These are phyloP conservation scores for Seiridium unicorne DNA, from an alignment of 2,329 filamentous ascomycete species.

Conservation along the genomic window DNA sequence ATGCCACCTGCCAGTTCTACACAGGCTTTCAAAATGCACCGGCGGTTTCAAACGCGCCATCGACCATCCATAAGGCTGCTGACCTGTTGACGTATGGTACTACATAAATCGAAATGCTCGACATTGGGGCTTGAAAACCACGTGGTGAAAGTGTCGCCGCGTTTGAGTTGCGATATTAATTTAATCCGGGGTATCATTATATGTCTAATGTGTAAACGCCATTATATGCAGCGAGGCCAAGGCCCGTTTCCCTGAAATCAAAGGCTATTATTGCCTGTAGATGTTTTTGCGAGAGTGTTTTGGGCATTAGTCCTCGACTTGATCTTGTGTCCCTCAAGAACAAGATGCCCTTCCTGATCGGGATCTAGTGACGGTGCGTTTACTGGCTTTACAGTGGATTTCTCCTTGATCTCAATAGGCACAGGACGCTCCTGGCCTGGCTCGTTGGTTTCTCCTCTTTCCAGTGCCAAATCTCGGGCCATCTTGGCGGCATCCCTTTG, in stretches of 20 bases:
- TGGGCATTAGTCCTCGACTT: conserved; percentile 29
- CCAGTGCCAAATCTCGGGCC: conserved; percentile 25
- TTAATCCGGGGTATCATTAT: too few species aligned
- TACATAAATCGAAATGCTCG: too few species aligned
- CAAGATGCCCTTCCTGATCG: conserved; percentile 38
- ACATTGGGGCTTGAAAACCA: too few species aligned
- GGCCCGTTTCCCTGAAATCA: neutral
- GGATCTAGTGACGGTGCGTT: conserved; percentile 34
- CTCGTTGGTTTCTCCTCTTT: conserved; percentile 24
- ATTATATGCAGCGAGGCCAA: too few species aligned
- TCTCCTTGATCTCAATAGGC: conserved; percentile 52
- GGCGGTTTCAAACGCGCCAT: too few species aligned
- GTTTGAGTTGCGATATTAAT: too few species aligned
- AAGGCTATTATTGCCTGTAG: neutral
- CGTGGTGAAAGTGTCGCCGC: too few species aligned
- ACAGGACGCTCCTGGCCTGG: conserved; percentile 35
- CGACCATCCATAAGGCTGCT: too few species aligned
- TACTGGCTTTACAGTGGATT: conserved; percentile 37
- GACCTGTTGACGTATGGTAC: too few species aligned
- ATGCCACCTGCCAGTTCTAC: too few species aligned
- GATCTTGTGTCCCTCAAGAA: conserved; percentile 51
- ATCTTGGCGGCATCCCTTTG: conserved; percentile 24
- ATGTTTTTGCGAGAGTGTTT: neutral
- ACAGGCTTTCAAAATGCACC: too few species aligned
- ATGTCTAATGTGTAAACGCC: too few species aligned